Percentiles rank a stretch among this genome's conserved stretches.
Conservation (phyloP, 208 protist genomes). For the Leishmania amazonensis region DNA sequence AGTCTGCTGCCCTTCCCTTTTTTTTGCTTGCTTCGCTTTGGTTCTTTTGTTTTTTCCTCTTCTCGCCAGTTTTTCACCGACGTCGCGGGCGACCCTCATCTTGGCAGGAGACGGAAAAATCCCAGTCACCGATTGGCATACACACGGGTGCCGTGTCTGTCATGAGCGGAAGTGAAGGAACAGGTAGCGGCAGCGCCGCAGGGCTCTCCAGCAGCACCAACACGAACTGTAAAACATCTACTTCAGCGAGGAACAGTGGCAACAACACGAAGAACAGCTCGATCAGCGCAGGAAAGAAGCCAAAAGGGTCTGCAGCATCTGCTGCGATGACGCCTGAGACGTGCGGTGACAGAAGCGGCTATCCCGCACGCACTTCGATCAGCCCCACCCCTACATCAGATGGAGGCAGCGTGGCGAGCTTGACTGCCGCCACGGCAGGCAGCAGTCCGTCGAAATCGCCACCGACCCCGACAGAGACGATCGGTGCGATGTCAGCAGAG, state of each 20-base stretch:
- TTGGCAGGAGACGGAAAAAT: not conserved
- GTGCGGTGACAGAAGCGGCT: not conserved
- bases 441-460: not conserved
- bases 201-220: conserved; percentile 3
- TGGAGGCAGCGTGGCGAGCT: not conserved
- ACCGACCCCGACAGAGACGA: not conserved
- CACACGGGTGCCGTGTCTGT: not conserved
- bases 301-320: not conserved
- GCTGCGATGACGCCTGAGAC: not conserved
- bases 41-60: not conserved
- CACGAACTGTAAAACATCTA: conserved; percentile 3
- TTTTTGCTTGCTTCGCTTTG: conserved; percentile 5
- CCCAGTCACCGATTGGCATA: not conserved
- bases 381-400: not conserved
- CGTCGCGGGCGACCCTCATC: not conserved
- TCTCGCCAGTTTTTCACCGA: not conserved
- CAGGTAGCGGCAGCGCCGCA: not conserved
- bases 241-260: not conserved
- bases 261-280: not conserved
- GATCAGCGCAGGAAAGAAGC: not conserved
- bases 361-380: not conserved
- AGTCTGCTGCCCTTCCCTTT: conserved; percentile 7
- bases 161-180: conserved; percentile 5
- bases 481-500: not conserved
- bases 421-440: not conserved